These are phyloP conservation scores for Agrocybe praecox DNA, from an alignment of 768 basidiomycete genomes.

Conservation along the genomic window DNA sequence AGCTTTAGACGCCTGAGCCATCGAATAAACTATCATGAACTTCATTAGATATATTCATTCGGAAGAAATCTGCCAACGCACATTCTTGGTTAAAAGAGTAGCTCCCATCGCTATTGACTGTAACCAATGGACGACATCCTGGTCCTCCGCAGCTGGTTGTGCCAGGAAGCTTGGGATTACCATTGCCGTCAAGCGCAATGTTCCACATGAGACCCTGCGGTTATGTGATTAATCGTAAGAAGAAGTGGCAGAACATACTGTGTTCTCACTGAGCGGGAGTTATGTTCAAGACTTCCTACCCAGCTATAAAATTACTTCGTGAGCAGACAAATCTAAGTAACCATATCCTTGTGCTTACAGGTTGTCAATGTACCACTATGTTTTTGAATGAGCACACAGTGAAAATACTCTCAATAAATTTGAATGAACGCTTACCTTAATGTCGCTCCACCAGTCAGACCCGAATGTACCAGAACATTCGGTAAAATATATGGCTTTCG, in stretches of 20 bases:
- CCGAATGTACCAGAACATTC: conserved; percentile 71
- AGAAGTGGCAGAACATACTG: conserved; percentile 18
- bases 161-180: conserved; percentile 67
- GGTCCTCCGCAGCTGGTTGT: conserved; percentile 60
- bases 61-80: conserved; percentile 26
- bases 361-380: conserved; percentile 71
- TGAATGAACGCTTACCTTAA: conserved; percentile 51
- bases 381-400: neutral
- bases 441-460: conserved; percentile 79
- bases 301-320: conserved; percentile 18
- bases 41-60: neutral
- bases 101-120: conserved; percentile 63
- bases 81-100: conserved; percentile 77
- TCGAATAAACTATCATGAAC: conserved; percentile 53
- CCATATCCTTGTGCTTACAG: conserved; percentile 27
- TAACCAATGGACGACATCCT: conserved; percentile 69
- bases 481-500: conserved; percentile 56
- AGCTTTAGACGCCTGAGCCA: conserved; percentile 78
- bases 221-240: conserved; percentile 23
- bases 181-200: conserved; percentile 62
- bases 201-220: conserved; percentile 72
- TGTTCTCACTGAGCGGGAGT: conserved; percentile 42
- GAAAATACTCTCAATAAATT: too few relatives aligned
- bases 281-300: conserved; percentile 30
- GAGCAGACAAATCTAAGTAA: neutral